Conservation (phyloP, 2,329 filamentous ascomycete species). For the Pseudogymnoascus sp. region DNA sequence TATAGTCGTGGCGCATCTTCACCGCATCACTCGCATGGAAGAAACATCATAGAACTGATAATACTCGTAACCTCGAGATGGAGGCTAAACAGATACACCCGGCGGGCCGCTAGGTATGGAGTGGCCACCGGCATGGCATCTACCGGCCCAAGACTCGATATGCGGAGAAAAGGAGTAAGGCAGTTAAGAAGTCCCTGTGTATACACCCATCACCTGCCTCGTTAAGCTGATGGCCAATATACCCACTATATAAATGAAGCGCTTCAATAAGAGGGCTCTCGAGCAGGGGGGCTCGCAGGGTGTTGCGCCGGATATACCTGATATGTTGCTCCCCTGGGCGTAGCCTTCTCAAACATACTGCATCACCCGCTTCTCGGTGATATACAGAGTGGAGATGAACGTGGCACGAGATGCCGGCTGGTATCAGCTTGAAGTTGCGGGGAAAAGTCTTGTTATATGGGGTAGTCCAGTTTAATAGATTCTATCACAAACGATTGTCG, state of each 20-base stretch:
- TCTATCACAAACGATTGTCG: background rate
- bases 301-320: background rate
- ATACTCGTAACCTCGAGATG: background rate
- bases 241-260: background rate
- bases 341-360: background rate
- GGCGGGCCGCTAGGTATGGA: background rate
- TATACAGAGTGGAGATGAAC: background rate
- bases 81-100: background rate
- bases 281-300: background rate
- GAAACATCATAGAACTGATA: background rate
- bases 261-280: background rate
- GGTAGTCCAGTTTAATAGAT: background rate
- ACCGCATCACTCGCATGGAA: background rate
- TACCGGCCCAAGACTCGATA: background rate
- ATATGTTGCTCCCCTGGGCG: background rate
- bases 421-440: conserved; percentile 4
- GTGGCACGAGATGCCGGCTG: background rate
- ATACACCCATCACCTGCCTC: background rate
- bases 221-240: background rate
- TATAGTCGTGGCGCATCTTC: background rate
- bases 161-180: background rate
- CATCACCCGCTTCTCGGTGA: background rate
- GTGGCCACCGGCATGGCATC: background rate
- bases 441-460: conserved; percentile 5
- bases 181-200: background rate